A percentile compares a stretch with the other conserved stretches of the same genome.
Conservation (phyloP, 805 yeast genomes). For the Lipomyces sp. region DNA sequence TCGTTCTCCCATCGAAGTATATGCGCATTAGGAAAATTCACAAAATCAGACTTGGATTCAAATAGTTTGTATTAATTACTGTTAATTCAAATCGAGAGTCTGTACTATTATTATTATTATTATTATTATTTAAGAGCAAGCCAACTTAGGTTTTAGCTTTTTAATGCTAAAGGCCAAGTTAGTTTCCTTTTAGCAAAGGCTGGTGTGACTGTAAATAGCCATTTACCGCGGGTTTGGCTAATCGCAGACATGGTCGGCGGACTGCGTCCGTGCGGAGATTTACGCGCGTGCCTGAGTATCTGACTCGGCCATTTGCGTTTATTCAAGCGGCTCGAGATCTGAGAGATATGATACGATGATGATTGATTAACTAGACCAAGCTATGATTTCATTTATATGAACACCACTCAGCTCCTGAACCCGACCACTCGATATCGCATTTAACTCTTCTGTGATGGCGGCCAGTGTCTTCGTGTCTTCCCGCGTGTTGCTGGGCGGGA, state of each 20-base stretch:
- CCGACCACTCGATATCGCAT: neutral
- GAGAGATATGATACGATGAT: neutral
- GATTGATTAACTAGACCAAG: neutral
- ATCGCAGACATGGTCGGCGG: neutral
- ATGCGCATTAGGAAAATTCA: too few relatives aligned
- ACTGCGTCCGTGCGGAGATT: slow-evolving; percentile 2
- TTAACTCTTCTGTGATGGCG: slow-evolving; percentile 12
- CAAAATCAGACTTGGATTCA: too few relatives aligned
- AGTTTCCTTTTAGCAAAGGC: too few relatives aligned
- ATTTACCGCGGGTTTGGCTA: neutral
- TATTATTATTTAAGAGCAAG: too few relatives aligned
- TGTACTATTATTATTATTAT: too few relatives aligned
- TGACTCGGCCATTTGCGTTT: neutral
- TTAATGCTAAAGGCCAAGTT: too few relatives aligned
- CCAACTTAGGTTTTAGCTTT: too few relatives aligned
- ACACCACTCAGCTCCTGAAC: neutral
- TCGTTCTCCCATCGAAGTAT: neutral
- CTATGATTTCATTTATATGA: neutral
- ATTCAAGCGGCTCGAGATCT: neutral
- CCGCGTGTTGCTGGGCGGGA: slow-evolving; percentile 38
- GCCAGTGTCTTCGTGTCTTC: slow-evolving; percentile 37
- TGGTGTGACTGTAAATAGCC: neutral
- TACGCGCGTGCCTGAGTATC: slow-evolving; percentile 5
- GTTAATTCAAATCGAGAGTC: too few relatives aligned
- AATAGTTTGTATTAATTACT: too few relatives aligned